Conservation (phyloP, 768 basidiomycete species). For the Tulasnella sp. region DNA sequence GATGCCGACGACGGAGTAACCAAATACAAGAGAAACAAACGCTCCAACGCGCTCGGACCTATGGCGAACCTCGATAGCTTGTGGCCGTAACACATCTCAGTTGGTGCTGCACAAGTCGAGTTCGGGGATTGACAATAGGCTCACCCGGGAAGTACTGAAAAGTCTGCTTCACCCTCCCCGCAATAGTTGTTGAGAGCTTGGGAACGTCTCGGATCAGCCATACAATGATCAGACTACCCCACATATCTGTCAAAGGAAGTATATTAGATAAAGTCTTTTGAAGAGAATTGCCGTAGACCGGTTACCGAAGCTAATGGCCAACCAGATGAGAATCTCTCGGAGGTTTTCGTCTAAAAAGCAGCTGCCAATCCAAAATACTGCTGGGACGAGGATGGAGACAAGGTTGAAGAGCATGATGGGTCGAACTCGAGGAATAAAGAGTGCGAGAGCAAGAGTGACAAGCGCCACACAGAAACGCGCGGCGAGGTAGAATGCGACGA, state of each 20-base stretch:
- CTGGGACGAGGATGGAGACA: background rate
- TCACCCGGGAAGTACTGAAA: constrained; percentile 11
- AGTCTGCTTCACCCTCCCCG: background rate
- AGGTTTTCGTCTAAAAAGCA: background rate
- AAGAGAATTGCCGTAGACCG: background rate
- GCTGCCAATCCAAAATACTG: constrained; percentile 15
- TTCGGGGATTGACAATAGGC: background rate
- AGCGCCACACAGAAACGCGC: constrained; percentile 1
- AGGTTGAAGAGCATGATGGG: background rate
- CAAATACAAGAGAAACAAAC: constrained; percentile 18
- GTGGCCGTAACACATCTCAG: background rate
- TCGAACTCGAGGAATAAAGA: background rate
- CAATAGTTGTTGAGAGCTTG: background rate
- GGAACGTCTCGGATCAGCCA: background rate
- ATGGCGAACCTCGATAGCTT: constrained; percentile 17
- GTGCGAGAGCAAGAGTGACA: background rate
- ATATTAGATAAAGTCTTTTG: background rate
- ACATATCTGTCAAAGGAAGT: background rate
- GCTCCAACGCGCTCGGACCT: constrained; percentile 14
- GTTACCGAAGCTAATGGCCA: constrained; percentile 11
- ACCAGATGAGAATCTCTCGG: constrained; percentile 5
- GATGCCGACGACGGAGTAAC: constrained; percentile 17
- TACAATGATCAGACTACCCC: background rate
- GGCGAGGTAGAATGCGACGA: constrained; percentile 19
- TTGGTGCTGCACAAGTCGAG: background rate